Evolutionary conservation across 257 asterid species (phyloP), one percentile per base, ranked within the genome.

Genomic region (Sherardia arvensis): DNA sequence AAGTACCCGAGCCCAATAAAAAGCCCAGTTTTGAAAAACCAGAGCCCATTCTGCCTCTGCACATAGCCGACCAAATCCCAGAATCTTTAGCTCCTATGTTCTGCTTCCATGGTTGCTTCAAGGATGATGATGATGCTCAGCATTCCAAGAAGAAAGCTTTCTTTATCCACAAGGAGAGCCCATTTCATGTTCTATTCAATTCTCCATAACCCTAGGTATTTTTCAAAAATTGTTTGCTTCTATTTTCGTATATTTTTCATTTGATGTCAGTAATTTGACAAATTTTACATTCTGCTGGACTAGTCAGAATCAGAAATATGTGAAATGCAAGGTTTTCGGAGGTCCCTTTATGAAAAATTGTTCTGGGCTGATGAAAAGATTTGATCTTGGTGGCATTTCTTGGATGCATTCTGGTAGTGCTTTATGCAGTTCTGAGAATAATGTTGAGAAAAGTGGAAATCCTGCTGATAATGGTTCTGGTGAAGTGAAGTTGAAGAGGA

Each of bases 401-500:
- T 69, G 84, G 77, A 66, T 73, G 34, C 85, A 84, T 68, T 80
- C 85, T 54, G 70, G 82, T 27, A 74, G 80, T 76, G 59, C 66
- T 68, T 69, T 56, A 69, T 59, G 79, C 47, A 75, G 73, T 51
- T 18, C 26, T 70, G 84, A 64, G 1, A 64, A 80, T 29, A 69
- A 45, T 60, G 79, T 55, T 69, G 86, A 74, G 69, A 79, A 36
- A 36, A 53, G 59, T 62, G 89, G 63, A 8, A 62, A 56, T 25
- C 28, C 21, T 68, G 4, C 9, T 30, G 33, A 2, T 30, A 65
- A 12, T 27, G 79, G 77, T 66, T 73, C 83, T 61, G 71, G 81
- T 40, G 77, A 71, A 72, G 76, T 58, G 53, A 73, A 45, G 51
- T 77, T 74, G 70, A 85, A 81, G 70, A 84, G 96, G 87, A 87